A percentile compares a stretch with the other conserved stretches of the same genome.
phyloP scores from a whole-genome alignment of 2,329 filamentous ascomycete genomes.

The Penicillium sp. region DNA sequence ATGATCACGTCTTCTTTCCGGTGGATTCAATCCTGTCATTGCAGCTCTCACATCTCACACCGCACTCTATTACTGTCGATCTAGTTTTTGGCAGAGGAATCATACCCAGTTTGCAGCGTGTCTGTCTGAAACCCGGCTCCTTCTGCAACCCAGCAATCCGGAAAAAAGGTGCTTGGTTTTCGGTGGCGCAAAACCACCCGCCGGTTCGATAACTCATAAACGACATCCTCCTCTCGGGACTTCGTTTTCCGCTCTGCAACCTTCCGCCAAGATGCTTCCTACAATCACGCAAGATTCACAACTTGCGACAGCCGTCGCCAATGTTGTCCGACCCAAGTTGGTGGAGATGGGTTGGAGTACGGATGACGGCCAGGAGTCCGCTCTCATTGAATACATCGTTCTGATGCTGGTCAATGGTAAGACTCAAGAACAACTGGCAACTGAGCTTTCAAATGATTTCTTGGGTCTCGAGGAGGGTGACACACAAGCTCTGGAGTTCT shows the following conservation, averaged over 20 bases:
- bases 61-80: too few species aligned
- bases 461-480: slow-evolving; percentile 78
- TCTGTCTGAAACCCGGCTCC: background rate
- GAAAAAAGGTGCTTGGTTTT: slow-evolving; percentile 5
- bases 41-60: too few species aligned
- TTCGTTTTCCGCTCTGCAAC: slow-evolving; percentile 1
- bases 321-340: slow-evolving; percentile 81
- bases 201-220: background rate
- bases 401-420: slow-evolving; percentile 97
- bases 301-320: slow-evolving; percentile 74
- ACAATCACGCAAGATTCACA: slow-evolving; percentile 76
- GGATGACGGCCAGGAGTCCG: slow-evolving; percentile 70
- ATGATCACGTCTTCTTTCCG: slow-evolving; percentile 15
- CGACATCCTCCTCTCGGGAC: background rate
- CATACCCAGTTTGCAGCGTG: too few species aligned
- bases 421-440: slow-evolving; percentile 79
- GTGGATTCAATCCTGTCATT: too few species aligned
- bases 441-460: slow-evolving; percentile 81
- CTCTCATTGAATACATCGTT: slow-evolving; percentile 91
- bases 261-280: slow-evolving; percentile 13
- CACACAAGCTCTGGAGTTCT: slow-evolving; percentile 73
- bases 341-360: slow-evolving; percentile 89
- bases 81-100: too few species aligned
- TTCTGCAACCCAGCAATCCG: background rate
- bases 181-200: slow-evolving; percentile 15